Evolutionary conservation across 2,329 filamentous ascomycete genomes (phyloP).

Genomic region (Fusarium pseudograminearum): DNA sequence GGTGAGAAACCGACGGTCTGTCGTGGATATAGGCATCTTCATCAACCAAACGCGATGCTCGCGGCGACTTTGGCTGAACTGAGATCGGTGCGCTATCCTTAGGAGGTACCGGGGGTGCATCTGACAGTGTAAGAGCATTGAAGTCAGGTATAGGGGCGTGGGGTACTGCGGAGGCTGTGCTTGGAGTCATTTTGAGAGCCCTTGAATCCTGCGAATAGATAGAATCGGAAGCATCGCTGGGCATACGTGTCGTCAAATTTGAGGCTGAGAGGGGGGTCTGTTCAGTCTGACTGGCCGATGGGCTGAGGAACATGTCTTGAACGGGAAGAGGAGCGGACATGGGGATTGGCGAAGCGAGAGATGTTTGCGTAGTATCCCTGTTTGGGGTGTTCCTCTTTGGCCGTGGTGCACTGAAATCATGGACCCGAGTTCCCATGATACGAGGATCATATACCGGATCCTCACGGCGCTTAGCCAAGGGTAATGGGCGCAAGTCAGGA

Average conservation of each 20-base stretch:
- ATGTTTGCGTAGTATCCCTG: slow-evolving; percentile 30
- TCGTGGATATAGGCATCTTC: slow-evolving; percentile 37
- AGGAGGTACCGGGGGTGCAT: slow-evolving; percentile 55
- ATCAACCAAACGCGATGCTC: slow-evolving; percentile 41
- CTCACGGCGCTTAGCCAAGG: slow-evolving; percentile 55
- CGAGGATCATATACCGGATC: slow-evolving; percentile 70
- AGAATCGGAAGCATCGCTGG: slow-evolving; percentile 52
- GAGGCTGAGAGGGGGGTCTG: slow-evolving; percentile 19
- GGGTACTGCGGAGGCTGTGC: slow-evolving; percentile 43
- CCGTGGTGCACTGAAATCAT: slow-evolving; percentile 74
- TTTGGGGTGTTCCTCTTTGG: slow-evolving; percentile 52
- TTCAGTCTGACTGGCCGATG: slow-evolving; percentile 10
- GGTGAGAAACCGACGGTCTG: slow-evolving; percentile 43
- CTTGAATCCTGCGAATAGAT: slow-evolving; percentile 47
- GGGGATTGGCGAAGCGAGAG: slow-evolving; percentile 24
- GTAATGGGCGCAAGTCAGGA: slow-evolving; percentile 58
- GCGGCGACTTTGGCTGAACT: slow-evolving; percentile 43
- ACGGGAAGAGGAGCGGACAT: slow-evolving; percentile 32
- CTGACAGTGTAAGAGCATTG: slow-evolving; percentile 13
- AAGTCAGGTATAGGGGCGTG: slow-evolving; percentile 23
- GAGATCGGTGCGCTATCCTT: slow-evolving; percentile 51
- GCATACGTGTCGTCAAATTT: slow-evolving; percentile 45
- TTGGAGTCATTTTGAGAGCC: slow-evolving; percentile 45
- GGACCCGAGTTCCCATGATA: slow-evolving; percentile 72
- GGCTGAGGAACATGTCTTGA: slow-evolving; percentile 31